Evolutionary conservation across 1,139 yeast genomes (phyloP).

Genomic region (Hyphopichia buzzinii): DNA sequence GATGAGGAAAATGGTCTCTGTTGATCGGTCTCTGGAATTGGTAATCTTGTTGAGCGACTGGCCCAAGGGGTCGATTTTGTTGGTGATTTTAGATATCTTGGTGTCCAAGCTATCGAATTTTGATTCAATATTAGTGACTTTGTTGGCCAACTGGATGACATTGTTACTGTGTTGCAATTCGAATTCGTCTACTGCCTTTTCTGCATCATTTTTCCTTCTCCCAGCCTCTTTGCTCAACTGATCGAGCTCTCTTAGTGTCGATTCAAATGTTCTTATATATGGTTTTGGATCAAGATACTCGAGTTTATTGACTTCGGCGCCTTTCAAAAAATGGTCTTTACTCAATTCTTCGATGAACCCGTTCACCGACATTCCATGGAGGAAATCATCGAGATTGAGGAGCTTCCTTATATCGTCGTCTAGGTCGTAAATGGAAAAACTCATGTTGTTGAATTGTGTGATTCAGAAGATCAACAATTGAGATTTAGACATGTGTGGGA

Average conservation of each 20-base stretch:
- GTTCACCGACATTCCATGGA: slow-evolving; percentile 66
- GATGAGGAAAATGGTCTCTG: slow-evolving; percentile 70
- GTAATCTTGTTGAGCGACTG: slow-evolving; percentile 71
- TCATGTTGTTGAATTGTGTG: too few species aligned
- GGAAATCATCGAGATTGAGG: slow-evolving; percentile 68
- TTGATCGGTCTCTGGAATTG: slow-evolving; percentile 72
- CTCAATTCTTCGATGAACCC: slow-evolving; percentile 84
- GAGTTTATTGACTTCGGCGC: slow-evolving; percentile 53
- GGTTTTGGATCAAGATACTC: slow-evolving; percentile 86
- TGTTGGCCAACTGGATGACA: slow-evolving; percentile 54
- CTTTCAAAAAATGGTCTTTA: slow-evolving; percentile 60
- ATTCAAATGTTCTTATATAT: slow-evolving; percentile 88
- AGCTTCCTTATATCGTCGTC: slow-evolving; percentile 72
- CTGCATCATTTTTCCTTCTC: slow-evolving; percentile 46
- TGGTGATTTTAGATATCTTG: slow-evolving; percentile 57
- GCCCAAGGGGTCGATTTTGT: slow-evolving; percentile 72
- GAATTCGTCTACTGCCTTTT: slow-evolving; percentile 55
- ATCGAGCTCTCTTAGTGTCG: slow-evolving; percentile 71
- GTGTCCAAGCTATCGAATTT: slow-evolving; percentile 59
- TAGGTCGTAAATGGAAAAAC: slow-evolving; percentile 50
- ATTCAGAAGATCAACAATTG: too few species aligned
- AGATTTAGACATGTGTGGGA: too few species aligned
- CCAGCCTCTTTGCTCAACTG: slow-evolving; percentile 55
- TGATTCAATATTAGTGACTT: slow-evolving; percentile 41
- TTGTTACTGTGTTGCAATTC: slow-evolving; percentile 69